Base-by-base conservation (phyloP, 371 early-diverging fungal species). In the Zopfochytrium polystomum region DNA sequence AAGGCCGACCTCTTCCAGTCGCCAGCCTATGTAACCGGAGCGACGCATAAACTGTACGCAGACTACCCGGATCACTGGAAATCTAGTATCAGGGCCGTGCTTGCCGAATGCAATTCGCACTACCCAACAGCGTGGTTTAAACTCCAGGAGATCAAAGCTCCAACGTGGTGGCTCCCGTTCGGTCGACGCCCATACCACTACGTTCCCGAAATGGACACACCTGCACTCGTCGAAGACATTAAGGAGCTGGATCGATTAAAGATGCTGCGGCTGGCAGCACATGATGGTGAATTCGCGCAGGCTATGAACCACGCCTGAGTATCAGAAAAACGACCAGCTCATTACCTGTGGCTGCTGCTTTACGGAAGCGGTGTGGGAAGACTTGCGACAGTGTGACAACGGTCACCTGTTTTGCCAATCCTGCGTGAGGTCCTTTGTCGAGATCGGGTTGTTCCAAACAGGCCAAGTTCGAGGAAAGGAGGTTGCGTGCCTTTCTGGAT, bases 371-470 rank as follows among this genome's bases (percentile, higher is more conserved):
- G 46, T 52, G 4, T 45, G 42, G n/a, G 62, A 61, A 9, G 55
- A 61, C 11, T 52, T 45, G 22, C 47, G 25, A 9, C 7, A 42
- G 1, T 61, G 62, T 42, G 5, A 23, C 7, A 3, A 27, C 23
- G 63, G 63, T 32, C 48, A 55, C 34, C n/a, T 55, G 2, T 22
- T 50, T 1, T 63, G 55, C 46, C 20, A 33, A 22, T 4, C 55
- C 6, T 80, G 33, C 84, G 81, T 57, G 83, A 83, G 63, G 63
- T 74, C 43, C 67, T 58, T 0, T 81, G 85, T 85, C 2, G 58
- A 70, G 3, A 84, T 81, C 60, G 81, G 82, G 0, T 48, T 84
- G 11, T 84, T 81, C 67, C 85, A 83, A 1, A 80, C 82, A 58
- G 85, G 82, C 1, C 48, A 67, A n/a, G 50, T 86, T 38, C 73